Evolutionary conservation across 306 rosid species (phyloP).

Genomic region (Begonia masoniana): DNA sequence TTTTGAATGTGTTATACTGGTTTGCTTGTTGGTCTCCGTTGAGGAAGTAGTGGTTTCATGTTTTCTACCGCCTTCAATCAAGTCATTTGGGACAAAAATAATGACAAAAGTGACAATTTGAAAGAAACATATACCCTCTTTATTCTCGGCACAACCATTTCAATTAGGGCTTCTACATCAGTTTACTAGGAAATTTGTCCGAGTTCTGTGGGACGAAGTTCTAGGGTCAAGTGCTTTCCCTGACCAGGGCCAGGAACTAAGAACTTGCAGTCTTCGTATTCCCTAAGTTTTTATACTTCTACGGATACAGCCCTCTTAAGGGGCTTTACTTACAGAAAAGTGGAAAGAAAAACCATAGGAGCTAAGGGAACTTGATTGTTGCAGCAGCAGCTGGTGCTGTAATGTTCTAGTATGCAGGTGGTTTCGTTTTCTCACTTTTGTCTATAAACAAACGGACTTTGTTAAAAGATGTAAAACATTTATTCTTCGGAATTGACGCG

Average conservation of each 20-base stretch:
- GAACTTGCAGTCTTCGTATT: conserved; percentile 76
- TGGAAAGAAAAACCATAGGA: conserved; percentile 64
- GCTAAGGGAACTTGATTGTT: conserved; percentile 63
- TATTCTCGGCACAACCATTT: too few relatives aligned
- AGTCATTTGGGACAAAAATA: too few relatives aligned
- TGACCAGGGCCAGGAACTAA: conserved; percentile 89
- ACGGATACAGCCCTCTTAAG: conserved; percentile 83
- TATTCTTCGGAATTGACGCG: too few relatives aligned
- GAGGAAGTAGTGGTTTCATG: too few relatives aligned
- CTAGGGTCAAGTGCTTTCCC: conserved; percentile 61
- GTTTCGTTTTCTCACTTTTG: background rate
- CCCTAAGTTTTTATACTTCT: conserved; percentile 74
- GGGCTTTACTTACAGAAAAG: conserved; percentile 56
- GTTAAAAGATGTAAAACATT: too few relatives aligned
- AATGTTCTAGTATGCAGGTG: conserved; percentile 63
- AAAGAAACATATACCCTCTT: too few relatives aligned
- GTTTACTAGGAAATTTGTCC: conserved; percentile 65
- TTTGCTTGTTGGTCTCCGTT: too few relatives aligned
- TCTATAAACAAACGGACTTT: too few relatives aligned
- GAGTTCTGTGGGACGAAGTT: conserved; percentile 92
- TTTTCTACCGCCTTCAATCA: too few relatives aligned
- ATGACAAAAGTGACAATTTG: too few relatives aligned
- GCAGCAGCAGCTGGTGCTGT: conserved; percentile 83
- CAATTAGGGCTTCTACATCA: background rate
- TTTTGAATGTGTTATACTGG: too few relatives aligned